Percentiles rank a stretch among this genome's conserved stretches.
Evolutionary conservation across 495 filamentous ascomycete genomes (phyloP).

Genomic region (Hypoxylon cercidicola): DNA sequence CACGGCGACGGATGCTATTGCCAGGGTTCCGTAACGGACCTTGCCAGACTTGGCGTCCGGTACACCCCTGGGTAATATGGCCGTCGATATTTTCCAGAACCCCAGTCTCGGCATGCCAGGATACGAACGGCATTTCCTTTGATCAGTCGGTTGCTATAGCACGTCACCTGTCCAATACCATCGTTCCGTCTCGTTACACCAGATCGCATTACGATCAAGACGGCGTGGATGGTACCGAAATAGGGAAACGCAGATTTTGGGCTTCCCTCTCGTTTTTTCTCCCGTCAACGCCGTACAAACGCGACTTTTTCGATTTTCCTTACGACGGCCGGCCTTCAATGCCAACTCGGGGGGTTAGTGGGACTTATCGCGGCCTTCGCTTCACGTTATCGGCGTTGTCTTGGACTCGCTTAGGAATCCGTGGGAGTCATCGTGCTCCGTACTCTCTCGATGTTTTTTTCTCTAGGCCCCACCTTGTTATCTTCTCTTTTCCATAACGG

Average conservation of each 20-base stretch:
- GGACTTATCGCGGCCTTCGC: conserved; percentile 27
- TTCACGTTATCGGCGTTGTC: conserved; percentile 30
- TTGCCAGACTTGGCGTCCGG: conserved; percentile 37
- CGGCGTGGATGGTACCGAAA: conserved; percentile 8
- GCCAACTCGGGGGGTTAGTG: conserved; percentile 28
- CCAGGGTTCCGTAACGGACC: conserved; percentile 28
- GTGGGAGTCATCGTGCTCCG: conserved; percentile 29
- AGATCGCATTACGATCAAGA: conserved; percentile 39
- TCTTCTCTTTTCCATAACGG: conserved; percentile 35
- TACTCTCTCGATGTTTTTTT: conserved; percentile 19
- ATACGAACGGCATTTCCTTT: conserved; percentile 41
- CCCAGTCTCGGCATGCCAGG: conserved; percentile 41
- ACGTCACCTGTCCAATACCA: conserved; percentile 1
- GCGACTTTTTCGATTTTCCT: background rate
- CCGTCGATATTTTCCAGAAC: conserved; percentile 43
- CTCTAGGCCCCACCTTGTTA: conserved; percentile 22
- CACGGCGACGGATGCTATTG: conserved; percentile 20
- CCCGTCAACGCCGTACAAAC: background rate
- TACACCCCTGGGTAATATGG: conserved; percentile 45
- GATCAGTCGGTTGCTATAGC: conserved; percentile 27
- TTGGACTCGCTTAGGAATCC: conserved; percentile 31
- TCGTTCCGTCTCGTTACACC: conserved; percentile 22
- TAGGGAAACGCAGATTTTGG: conserved; percentile 2
- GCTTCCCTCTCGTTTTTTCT: conserved; percentile 6
- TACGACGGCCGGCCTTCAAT: background rate